Conservation (phyloP, 495 filamentous ascomycete genomes). For the Tuber umbilicatum region DNA sequence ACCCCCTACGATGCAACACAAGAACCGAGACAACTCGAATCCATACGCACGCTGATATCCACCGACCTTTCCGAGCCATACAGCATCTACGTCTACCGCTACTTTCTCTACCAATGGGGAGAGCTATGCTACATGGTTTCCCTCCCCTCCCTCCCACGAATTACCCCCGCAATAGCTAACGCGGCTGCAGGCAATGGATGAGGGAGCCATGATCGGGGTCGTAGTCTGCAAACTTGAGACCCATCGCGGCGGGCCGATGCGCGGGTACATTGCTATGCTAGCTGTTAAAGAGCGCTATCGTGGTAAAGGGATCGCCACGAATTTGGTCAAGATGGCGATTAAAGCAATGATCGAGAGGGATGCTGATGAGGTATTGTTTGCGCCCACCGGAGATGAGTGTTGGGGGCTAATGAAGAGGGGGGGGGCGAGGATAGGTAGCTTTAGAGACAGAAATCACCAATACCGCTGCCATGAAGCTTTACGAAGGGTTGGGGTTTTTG, state of each 20-base stretch:
- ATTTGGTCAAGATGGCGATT: slow-evolving; percentile 80
- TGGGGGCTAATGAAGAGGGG: background rate
- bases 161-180: background rate
- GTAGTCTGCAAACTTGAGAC: slow-evolving; percentile 94
- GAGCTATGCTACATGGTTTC: slow-evolving; percentile 86
- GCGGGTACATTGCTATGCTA: slow-evolving; percentile 98
- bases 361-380: slow-evolving; percentile 70
- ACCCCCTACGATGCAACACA: slow-evolving; percentile 72
- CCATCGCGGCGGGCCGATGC: slow-evolving; percentile 65
- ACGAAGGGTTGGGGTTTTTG: slow-evolving; percentile 88
- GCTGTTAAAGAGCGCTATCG: slow-evolving; percentile 73
- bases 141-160: background rate
- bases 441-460: slow-evolving; percentile 97
- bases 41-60: slow-evolving; percentile 88
- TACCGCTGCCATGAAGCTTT: slow-evolving; percentile 81
- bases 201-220: slow-evolving; percentile 64
- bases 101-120: slow-evolving; percentile 98
- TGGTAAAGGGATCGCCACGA: slow-evolving; percentile 78
- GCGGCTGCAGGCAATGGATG: slow-evolving; percentile 34
- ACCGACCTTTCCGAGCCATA: slow-evolving; percentile 97
- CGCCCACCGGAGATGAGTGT: background rate
- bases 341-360: slow-evolving; percentile 77
- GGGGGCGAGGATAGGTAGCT: slow-evolving; percentile 55
- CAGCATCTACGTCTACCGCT: slow-evolving; percentile 98
- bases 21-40: slow-evolving; percentile 73